Evolutionary conservation across 257 asterid genomes (phyloP), one percentile per base, ranked within the genome.

Genomic region (Henckelia pumila): DNA sequence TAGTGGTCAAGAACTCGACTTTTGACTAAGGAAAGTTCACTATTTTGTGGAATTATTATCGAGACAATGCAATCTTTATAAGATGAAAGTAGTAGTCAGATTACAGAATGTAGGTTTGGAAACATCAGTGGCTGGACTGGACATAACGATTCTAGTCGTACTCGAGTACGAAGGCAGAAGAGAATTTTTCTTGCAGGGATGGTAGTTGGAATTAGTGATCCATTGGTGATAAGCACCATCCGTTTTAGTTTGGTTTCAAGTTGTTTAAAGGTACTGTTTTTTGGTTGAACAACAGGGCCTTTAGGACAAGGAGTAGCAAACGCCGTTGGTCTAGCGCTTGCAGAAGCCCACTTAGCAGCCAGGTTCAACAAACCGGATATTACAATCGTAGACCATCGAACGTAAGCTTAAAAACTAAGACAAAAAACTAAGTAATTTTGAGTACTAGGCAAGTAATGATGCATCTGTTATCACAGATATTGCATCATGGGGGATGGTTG

Each of bases 231-330:
- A 1, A 30, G 35, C 7, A 5, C 9, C 35, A 6, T 30, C 6
- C n/a, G n/a, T n/a, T n/a, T 32, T 4, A 9, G 21, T 20, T 8
- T 22, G 5, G 16, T 6, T 30, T 21, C 16, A 4, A 63, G 56
- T 11, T 49, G 17, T 3, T 22, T 22, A 7, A 4, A 25, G 30
- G 7, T 40, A 37, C 16, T 8, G 2, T 22, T 68, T n/a, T 59
- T 21, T 40, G 10, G 9, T 49, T 11, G 7, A 49, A 63, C 49
- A 61, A 55, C 50, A 84, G 90, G 90, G 44, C 90, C 88, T 13
- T 83, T 84, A 59, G 90, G 90, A 63, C 90, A 82, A 80, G 88
- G 88, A 10, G 82, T 84, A 6, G 83, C 84, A 17, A 84, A 84
- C 71, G 90, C 90, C 3, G 90, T 84, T 40, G 90, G 90, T 53